A percentile compares a stretch with the other conserved stretches of the same genome.
Evolutionary conservation across 176 grass and related monocot species (phyloP).

Genomic region (Musa schizocarpa): DNA sequence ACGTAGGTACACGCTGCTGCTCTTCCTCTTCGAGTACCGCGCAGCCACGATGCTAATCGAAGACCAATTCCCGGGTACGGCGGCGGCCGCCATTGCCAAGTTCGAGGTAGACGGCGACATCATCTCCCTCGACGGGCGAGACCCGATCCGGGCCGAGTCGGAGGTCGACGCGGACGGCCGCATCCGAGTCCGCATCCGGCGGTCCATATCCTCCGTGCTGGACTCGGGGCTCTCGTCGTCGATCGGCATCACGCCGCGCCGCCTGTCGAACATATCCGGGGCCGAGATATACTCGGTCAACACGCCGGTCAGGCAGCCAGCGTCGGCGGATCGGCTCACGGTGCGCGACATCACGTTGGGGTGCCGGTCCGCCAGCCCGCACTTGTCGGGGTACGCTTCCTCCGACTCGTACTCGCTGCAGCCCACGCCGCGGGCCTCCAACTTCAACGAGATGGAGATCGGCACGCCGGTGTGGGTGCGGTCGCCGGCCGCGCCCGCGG

Average conservation of each 20-base stretch:
- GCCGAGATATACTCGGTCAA: conserved; percentile 22
- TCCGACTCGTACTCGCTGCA: conserved; percentile 22
- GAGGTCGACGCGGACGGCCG: conserved; percentile 21
- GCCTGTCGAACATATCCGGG: conserved; percentile 19
- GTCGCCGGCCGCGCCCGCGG: conserved; percentile 7
- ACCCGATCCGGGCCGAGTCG: conserved; percentile 23
- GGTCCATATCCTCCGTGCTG: conserved; percentile 7
- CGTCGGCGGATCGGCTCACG: neutral
- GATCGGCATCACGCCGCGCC: conserved; percentile 9
- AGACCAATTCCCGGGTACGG: conserved; percentile 20
- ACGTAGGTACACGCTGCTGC: conserved; percentile 10
- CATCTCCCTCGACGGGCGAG: conserved; percentile 20
- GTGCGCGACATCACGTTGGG: conserved; percentile 10
- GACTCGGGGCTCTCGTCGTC: conserved; percentile 8
- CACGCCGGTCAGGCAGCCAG: neutral
- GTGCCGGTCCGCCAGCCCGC: conserved; percentile 1
- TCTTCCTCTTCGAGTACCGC: conserved; percentile 20
- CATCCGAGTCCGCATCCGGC: conserved; percentile 15
- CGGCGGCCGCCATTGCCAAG: conserved; percentile 12
- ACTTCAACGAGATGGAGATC: conserved; percentile 18
- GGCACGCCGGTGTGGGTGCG: conserved; percentile 8
- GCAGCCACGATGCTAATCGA: conserved; percentile 12
- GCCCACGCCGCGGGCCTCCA: conserved; percentile 22
- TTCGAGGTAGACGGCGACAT: conserved; percentile 24
- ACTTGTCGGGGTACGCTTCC: conserved; percentile 7